phyloP scores from a whole-genome alignment of 805 yeast species.

The Yamadazyma laniorum region DNA sequence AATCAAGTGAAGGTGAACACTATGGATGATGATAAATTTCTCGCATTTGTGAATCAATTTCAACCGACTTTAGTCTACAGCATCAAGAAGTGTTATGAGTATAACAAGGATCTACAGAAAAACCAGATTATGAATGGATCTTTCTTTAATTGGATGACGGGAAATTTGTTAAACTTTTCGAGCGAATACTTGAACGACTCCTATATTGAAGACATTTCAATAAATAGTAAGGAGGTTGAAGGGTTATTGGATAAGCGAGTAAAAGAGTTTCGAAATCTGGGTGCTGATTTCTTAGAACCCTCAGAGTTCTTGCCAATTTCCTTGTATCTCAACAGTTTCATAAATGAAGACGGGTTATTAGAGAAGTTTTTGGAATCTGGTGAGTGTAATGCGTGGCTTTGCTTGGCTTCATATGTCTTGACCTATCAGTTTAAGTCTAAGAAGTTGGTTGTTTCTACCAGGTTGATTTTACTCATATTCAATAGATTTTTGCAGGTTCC shows the following conservation, averaged over 20 bases:
- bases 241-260: slow-evolving; percentile 3
- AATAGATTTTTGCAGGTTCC: slow-evolving; percentile 23
- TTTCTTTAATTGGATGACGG: slow-evolving; percentile 32
- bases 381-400: slow-evolving; percentile 32
- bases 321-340: slow-evolving; percentile 15
- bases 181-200: slow-evolving; percentile 12
- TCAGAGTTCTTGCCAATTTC: slow-evolving; percentile 13
- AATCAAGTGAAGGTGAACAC: neutral
- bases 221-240: slow-evolving; percentile 1
- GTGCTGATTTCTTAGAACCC: slow-evolving; percentile 9
- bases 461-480: slow-evolving; percentile 26
- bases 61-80: slow-evolving; percentile 17
- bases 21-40: slow-evolving; percentile 1
- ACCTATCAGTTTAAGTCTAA: slow-evolving; percentile 36
- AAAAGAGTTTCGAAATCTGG: slow-evolving; percentile 5
- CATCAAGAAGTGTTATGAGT: slow-evolving; percentile 16
- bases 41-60: slow-evolving; percentile 12
- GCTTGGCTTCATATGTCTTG: slow-evolving; percentile 35
- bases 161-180: slow-evolving; percentile 12
- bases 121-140: slow-evolving; percentile 23
- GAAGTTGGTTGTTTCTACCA: slow-evolving; percentile 23
- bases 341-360: slow-evolving; percentile 4
- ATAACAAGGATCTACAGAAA: slow-evolving; percentile 22
- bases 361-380: slow-evolving; percentile 7
- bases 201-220: slow-evolving; percentile 1